Evolutionary conservation across 2,329 filamentous ascomycete genomes (phyloP), one percentile per base, ranked within the genome.

Genomic region (Cercospora sesami): DNA sequence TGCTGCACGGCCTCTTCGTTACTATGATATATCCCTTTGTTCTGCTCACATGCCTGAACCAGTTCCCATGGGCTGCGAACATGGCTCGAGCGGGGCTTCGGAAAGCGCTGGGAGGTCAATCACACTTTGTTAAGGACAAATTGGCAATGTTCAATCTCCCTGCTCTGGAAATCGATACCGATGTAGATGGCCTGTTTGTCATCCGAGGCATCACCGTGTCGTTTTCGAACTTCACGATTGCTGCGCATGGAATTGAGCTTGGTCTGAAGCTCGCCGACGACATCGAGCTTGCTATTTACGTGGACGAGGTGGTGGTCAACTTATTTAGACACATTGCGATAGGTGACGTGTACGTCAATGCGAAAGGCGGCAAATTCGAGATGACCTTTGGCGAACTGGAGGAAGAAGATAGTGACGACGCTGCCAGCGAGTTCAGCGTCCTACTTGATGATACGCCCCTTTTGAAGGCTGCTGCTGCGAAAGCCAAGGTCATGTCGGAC

Each of bases 141-240:
- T 79, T 86, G 65, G 83, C 83, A 3, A 76, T 83, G 63, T 84
- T 84, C 69, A 79, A 83, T 61, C 72, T 84, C 6, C 83, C 85
- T 0, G 84, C 84, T 1, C 73, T 86, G 63, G 84, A 86, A 71
- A 86, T 86, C 53, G 85, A 86, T 70, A 84, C 81, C 0, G 83
- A 85, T 28, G 83, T 86, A 14, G 80, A 84, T 69, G 85, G 85
- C 0, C 75, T 86, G 18, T 81, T 86, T 72, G 83, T 85, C 6
- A 78, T 86, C 48, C 79, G 85, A n/a, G 85, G 84, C 0, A 73
- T 85, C 4, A 86, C 84, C 0, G 77, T 86, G n/a, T 83, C 80
- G 0, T 73, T 86, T 3, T 84, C 83, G 1, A 83, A 78, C 5
- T 71, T 87, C 65, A 85, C 81, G 3, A 77, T 85, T 28, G 80